Percentiles rank a stretch among this genome's conserved stretches.
Conservation (phyloP, 768 basidiomycete genomes). For the Lactifluus hygrophoroides region DNA sequence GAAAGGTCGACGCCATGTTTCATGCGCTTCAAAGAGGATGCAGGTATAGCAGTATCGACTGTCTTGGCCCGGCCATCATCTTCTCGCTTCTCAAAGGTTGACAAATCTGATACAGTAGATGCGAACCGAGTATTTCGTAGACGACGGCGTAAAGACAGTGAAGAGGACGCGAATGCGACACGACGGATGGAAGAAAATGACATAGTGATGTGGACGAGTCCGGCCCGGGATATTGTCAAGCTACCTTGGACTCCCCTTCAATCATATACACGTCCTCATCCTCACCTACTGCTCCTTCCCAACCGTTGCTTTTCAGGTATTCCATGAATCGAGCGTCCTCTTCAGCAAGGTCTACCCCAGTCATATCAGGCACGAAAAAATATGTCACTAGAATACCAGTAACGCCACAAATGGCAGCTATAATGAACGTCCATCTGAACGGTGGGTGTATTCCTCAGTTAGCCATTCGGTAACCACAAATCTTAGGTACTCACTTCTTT, state of each 20-base stretch:
- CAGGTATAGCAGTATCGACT: not conserved
- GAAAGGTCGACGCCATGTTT: not conserved
- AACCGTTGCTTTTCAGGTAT: constrained; percentile 55
- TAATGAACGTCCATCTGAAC: constrained; percentile 56
- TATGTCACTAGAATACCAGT: constrained; percentile 56
- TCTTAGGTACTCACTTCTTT: constrained; percentile 36
- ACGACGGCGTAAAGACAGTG: not conserved
- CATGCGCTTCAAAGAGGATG: not conserved
- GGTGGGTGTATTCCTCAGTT: not conserved
- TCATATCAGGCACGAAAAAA: constrained; percentile 62
- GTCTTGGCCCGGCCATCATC: not conserved
- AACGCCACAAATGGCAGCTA: constrained; percentile 60
- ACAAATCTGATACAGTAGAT: not conserved
- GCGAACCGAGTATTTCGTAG: not conserved
- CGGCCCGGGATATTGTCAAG: not conserved
- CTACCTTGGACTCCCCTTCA: not conserved
- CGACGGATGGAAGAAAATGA: constrained; percentile 10
- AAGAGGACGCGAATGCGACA: not conserved
- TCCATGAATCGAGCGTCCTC: constrained; percentile 55
- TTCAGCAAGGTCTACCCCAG: constrained; percentile 54
- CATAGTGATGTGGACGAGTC: not conserved
- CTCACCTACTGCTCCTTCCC: constrained; percentile 57
- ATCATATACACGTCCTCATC: constrained; percentile 31
- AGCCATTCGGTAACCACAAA: not conserved
- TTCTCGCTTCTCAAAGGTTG: not conserved